Percentiles rank a stretch among this genome's conserved stretches.
These are phyloP conservation scores for Backusella sp. DNA, from an alignment of 192 early-diverging fungal genomes.

Conservation along the genomic window DNA sequence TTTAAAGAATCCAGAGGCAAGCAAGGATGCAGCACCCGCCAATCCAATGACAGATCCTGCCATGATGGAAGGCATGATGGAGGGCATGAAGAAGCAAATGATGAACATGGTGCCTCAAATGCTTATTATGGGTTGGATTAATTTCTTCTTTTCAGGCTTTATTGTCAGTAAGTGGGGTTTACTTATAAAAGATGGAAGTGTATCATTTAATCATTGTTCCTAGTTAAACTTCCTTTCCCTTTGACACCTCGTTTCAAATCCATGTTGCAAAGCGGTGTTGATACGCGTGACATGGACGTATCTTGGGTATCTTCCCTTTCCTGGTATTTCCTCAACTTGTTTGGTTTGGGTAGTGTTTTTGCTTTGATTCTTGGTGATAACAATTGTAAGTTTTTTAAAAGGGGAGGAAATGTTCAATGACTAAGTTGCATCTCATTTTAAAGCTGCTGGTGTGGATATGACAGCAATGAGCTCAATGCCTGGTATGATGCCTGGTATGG, in stretches of 20 bases:
- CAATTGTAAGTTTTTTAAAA: conserved; percentile 58
- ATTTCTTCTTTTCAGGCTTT: conserved; percentile 98
- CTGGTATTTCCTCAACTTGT: conserved; percentile 98
- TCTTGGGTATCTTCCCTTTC: conserved; percentile 96
- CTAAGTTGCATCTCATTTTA: not conserved
- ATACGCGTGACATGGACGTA: conserved; percentile 96
- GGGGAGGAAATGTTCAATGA: no score
- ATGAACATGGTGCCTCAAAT: conserved; percentile 98
- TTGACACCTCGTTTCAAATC: conserved; percentile 95
- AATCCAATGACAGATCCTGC: conserved; percentile 93
- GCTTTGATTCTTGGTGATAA: conserved; percentile 89
- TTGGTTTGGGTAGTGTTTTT: conserved; percentile 91
- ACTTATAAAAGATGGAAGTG: not conserved
- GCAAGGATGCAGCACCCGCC: conserved; percentile 50
- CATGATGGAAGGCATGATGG: conserved; percentile 96
- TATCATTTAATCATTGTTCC: not conserved
- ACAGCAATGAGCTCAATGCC: conserved; percentile 88
- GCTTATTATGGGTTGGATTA: conserved; percentile 98
- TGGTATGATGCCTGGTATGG: conserved; percentile 56
- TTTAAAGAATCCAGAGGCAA: conserved; percentile 78
- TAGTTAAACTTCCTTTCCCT: conserved; percentile 96
- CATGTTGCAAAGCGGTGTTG: conserved; percentile 96
- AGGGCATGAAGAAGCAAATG: conserved; percentile 97
- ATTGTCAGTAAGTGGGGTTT: conserved; percentile 71
- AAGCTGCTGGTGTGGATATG: conserved; percentile 85